Base-by-base conservation (phyloP, 106 monocot genomes). In the Phalaenopsis equestris region DNA sequence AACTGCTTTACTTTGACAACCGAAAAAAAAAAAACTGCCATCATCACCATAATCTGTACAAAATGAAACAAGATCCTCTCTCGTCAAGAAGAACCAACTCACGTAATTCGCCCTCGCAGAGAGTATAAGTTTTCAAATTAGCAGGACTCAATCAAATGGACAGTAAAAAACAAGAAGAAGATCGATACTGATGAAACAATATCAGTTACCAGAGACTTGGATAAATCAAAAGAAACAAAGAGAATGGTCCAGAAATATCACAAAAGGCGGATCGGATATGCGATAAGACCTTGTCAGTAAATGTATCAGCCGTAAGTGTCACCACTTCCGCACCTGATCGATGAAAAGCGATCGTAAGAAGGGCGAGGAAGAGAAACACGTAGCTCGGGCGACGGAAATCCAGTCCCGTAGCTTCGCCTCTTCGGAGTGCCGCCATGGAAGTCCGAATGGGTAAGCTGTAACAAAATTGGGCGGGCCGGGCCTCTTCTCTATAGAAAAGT, bases 251-350 rank as follows among this genome's bases (percentile, higher is more conserved):
- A 10, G 39, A 36, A 39, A 42, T 17, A 83, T 15, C 41, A 11
- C 18, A 11, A 1, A 3, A 19, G 21, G 12, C 43, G 72, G 6
- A 49, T 56, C 16, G 47, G 38, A 39, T 5, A 36, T 38, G 24
- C 76, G 76, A 52, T 23, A 17, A 30, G 83, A 98, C 94, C 91
- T 99, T 99, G 81, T 99, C 98, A 24, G 86, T 18, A 87, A 99
- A 99, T 45, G 94, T 93, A 8, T 99, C 92, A 4, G 83, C 86
- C 16, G 90, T 94, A 75, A 94, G 92, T 55, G 90, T 92, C 38
- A 94, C 86, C 17, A 94, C 92, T 18, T 94, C 98, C 21, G 88
- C 90, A 24, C 39, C 43, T 10, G 86, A 43, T 9, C 17, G 58
- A 55, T 76, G 52, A 55, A 79, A 45, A 11, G 79, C 67, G 64